phyloP scores from a whole-genome alignment of 73 alveolate genomes.

The Paramecium primaurelia region DNA sequence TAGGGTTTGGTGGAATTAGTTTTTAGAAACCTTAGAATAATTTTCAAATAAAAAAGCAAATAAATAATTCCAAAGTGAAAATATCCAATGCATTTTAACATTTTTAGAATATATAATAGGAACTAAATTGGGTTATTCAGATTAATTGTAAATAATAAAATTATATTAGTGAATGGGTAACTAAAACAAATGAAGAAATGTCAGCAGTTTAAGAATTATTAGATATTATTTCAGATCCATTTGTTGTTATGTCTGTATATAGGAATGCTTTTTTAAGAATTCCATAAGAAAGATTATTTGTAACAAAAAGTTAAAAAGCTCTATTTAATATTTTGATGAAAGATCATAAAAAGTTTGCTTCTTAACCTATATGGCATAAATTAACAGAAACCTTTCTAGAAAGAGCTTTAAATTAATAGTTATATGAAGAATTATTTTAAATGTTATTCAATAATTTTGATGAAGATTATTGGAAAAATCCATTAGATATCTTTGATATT shows the following conservation, averaged over 20 bases:
- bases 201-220: not conserved
- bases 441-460: constrained; percentile 18
- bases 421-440: not conserved
- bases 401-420: not conserved
- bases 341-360: not conserved
- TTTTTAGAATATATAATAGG: constrained; percentile 34
- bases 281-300: constrained; percentile 17
- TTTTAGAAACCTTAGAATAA: not conserved
- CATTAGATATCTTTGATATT: not conserved
- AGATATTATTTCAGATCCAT: not conserved
- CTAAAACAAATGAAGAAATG: not conserved
- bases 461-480: constrained; percentile 3
- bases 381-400: not conserved
- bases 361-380: not conserved
- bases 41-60: not conserved
- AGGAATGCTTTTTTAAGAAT: not conserved
- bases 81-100: constrained; percentile 8
- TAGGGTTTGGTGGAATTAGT: not conserved
- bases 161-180: constrained; percentile 7
- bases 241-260: not conserved
- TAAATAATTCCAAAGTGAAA: not conserved
- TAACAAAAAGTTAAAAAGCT: not conserved
- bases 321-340: not conserved
- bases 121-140: not conserved
- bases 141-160: not conserved